Conservation (phyloP, 306 rosid species). For the Crotalaria pallida region DNA sequence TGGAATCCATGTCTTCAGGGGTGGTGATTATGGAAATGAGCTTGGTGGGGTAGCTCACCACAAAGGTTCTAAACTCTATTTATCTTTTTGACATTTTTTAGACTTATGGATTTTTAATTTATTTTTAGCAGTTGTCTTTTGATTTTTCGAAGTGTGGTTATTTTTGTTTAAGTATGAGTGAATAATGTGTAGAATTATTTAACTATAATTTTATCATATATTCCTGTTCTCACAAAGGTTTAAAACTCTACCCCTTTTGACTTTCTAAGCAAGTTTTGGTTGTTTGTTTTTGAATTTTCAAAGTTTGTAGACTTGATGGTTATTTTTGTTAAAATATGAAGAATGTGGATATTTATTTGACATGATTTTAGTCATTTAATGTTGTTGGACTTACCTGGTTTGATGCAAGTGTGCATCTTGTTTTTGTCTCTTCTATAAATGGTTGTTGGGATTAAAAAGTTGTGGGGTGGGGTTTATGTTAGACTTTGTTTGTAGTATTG, state of each 20-base stretch:
- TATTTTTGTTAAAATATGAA: neutral
- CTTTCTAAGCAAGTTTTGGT: neutral
- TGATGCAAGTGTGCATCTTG: neutral
- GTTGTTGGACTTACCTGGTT: slow-evolving; percentile 6
- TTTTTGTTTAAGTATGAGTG: too few relatives aligned
- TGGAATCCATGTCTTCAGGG: slow-evolving; percentile 79
- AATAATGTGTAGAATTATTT: too few relatives aligned
- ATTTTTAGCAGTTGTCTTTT: too few relatives aligned
- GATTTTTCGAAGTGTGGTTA: too few relatives aligned
- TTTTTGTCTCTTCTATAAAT: slow-evolving; percentile 24
- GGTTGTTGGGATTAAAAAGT: slow-evolving; percentile 19
- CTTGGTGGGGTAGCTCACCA: slow-evolving; percentile 58
- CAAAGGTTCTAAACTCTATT: slow-evolving; percentile 47
- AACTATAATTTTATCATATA: too few relatives aligned
- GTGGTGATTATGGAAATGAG: slow-evolving; percentile 60
- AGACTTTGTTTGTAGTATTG: slow-evolving; percentile 13
- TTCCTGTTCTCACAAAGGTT: slow-evolving; percentile 85
- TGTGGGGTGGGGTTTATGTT: slow-evolving; percentile 29
- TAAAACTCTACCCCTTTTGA: neutral
- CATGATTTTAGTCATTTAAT: neutral
- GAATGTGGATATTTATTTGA: neutral
- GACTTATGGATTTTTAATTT: too few relatives aligned
- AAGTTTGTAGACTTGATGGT: neutral
- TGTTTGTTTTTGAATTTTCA: neutral
- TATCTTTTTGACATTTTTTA: too few relatives aligned